Evolutionary conservation across 2,329 filamentous ascomycete genomes (phyloP), one percentile per base, ranked within the genome.

Genomic region (Ceratocystis destructans): DNA sequence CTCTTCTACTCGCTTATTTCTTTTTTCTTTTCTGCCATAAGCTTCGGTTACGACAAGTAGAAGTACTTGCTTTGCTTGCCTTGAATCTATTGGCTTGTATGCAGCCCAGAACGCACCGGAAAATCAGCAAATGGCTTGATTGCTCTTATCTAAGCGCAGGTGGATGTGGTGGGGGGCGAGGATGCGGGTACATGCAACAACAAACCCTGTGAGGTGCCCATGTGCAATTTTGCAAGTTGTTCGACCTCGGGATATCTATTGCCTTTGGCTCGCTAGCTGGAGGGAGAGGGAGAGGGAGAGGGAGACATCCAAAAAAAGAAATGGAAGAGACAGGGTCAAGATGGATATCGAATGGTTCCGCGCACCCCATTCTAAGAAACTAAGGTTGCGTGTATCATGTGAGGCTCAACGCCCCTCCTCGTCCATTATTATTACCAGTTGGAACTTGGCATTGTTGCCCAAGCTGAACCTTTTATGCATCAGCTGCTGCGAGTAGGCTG

Each of bases 391-490:
- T 59, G 55, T 15, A 59, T 59, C 28, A 59, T 37, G 55, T 59
- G 55, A 59, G 28, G 55, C 55, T 59, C 55, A 37, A 59, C 55
- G 10, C 22, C 53, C 8, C 48, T 22, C 7, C 6, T 22, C 46
- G n/a, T 8, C 22, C 28, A 37, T 59, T 20, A 59, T 8, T 8
- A 57, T 57, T 25, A 7, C 22, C 12, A 59, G 55, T 59, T 59
- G 25, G 55, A 59, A 59, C 55, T 59, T 59, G 55, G 55, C 55
- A 59, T 59, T 59, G 55, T 59, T 59, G 55, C 55, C 55, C 55
- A 59, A 59, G 55, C 55, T 59, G 55, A 59, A 59, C 25, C 15
- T 31, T 59, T 59, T 20, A 31, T 59, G 55, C 55, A 59, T 59
- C 25, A 59, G 55, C 55, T 59, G 25, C 28, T 59, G 28, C 28